Evolutionary conservation across 1,139 yeast species (phyloP), one percentile per base, ranked within the genome.

Genomic region (Saccharomycopsis crataegensis): DNA sequence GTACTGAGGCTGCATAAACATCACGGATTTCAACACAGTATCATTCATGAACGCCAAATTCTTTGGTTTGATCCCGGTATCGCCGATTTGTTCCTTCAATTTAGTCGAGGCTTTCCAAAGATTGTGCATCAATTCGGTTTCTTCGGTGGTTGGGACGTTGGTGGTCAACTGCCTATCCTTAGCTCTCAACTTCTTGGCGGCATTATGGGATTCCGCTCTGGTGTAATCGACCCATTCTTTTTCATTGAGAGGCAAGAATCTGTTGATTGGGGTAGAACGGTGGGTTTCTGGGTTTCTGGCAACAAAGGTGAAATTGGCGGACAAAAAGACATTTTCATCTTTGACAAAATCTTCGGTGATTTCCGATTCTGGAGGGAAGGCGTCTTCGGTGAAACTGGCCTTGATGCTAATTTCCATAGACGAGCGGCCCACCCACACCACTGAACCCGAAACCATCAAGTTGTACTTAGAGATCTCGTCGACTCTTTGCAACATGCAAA

Each of bases 1-100:
- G 70, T 89, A 90, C 70, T 90, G 97, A 1, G 97, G 97, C 70
- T 90, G 97, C 94, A 90, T 91, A 69, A 90, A 83, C 62, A 83
- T 75, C 6, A 96, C 87, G 8, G 95, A 86, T 53, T 77, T 73
- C 55, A 86, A 77, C 49, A 70, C 70, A 1, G 96, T 83, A 59
- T 87, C 83, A 56, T 79, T 76, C 95, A 88, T 87, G 62, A 78
- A 79, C 48, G 76, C 70, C 50, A 83, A 67, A 60, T 78, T 76
- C 52, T 70, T 66, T 32, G 82, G 81, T 32, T 61, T 61, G 38
- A 66, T 62, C 32, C 62, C 59, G 2, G 66, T 58, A 22, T 58
- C 34, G 62, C 47, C 7, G 60, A 53, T 33, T 43, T 46, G 41
- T 34, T 40, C 47, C 14, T 49, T 50, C 45, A 78, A 63, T 45